Evolutionary conservation across 441 rosid genomes (phyloP).

Genomic region (Aleurites moluccanus): DNA sequence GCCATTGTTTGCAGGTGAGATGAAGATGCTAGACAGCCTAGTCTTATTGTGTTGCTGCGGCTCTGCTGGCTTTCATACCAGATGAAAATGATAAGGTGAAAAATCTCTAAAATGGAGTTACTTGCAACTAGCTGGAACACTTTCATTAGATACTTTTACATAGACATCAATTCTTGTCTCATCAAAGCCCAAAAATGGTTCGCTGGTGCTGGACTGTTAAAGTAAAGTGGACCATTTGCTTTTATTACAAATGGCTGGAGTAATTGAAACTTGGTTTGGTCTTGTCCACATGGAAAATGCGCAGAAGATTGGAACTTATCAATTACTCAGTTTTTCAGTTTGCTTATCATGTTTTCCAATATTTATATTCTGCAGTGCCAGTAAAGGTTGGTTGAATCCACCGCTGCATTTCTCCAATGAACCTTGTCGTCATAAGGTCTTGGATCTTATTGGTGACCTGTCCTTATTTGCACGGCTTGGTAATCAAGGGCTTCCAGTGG

Average conservation of each 20-base stretch:
- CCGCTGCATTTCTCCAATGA: slow-evolving; percentile 67
- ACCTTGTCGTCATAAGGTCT: slow-evolving; percentile 86
- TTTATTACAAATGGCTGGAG: background rate
- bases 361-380: slow-evolving; percentile 41
- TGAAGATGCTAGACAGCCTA: background rate
- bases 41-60: background rate
- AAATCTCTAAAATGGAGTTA: background rate
- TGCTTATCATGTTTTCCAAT: slow-evolving; percentile 1
- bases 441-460: slow-evolving; percentile 90
- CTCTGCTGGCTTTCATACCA: background rate
- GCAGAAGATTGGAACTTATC: background rate
- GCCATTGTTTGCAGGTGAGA: slow-evolving; percentile 88
- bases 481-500: slow-evolving; percentile 82
- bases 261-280: slow-evolving; percentile 1
- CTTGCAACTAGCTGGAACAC: background rate
- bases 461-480: slow-evolving; percentile 67
- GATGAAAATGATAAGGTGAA: slow-evolving; percentile 11
- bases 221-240: background rate
- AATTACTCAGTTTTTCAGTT: background rate
- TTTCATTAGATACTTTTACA: background rate
- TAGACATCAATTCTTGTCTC: background rate
- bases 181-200: background rate
- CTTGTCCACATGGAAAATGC: background rate
- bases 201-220: background rate
- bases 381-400: slow-evolving; percentile 87